Evolutionary conservation across 1,284 basidiomycete species (phyloP).

Genomic region (Vanrija humicola): DNA sequence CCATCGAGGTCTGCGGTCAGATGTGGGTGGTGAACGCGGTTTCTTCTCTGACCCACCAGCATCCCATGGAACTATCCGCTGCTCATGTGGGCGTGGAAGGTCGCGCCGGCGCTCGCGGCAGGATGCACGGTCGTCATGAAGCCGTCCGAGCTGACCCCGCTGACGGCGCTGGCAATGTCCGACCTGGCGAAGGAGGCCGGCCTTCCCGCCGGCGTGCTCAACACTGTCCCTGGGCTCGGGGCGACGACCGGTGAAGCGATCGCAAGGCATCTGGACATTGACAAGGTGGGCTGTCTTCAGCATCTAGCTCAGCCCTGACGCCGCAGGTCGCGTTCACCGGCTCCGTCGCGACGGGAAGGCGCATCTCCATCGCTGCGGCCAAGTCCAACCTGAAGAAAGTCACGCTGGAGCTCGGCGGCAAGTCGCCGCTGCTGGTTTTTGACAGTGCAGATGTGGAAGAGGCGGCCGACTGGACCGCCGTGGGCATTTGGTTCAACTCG

Average conservation of each 20-base stretch:
- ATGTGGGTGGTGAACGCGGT: constrained; percentile 56
- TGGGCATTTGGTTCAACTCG: constrained; percentile 39
- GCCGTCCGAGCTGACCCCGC: constrained; percentile 84
- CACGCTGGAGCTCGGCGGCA: constrained; percentile 56
- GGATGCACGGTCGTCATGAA: constrained; percentile 51
- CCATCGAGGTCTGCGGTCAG: constrained; percentile 87
- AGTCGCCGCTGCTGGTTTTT: constrained; percentile 51
- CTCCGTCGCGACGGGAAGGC: constrained; percentile 71
- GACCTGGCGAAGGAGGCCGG: constrained; percentile 52
- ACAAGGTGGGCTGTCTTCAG: constrained; percentile 54
- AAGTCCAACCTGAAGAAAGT: constrained; percentile 76
- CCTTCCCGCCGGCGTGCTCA: constrained; percentile 86
- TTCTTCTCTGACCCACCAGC: constrained; percentile 47
- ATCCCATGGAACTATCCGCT: constrained; percentile 92
- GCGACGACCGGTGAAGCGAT: constrained; percentile 77
- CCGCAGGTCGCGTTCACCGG: constrained; percentile 62
- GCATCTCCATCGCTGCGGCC: constrained; percentile 77
- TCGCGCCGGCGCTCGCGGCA: constrained; percentile 81
- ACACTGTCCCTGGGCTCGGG: constrained; percentile 79
- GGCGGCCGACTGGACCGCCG: constrained; percentile 57
- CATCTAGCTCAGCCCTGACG: constrained; percentile 24
- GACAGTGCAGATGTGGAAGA: constrained; percentile 60
- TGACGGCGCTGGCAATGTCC: constrained; percentile 69
- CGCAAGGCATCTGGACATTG: constrained; percentile 68
- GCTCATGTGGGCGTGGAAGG: constrained; percentile 88